phyloP scores from a whole-genome alignment of 371 early-diverging fungal genomes.

The Umbelopsis sp. region DNA sequence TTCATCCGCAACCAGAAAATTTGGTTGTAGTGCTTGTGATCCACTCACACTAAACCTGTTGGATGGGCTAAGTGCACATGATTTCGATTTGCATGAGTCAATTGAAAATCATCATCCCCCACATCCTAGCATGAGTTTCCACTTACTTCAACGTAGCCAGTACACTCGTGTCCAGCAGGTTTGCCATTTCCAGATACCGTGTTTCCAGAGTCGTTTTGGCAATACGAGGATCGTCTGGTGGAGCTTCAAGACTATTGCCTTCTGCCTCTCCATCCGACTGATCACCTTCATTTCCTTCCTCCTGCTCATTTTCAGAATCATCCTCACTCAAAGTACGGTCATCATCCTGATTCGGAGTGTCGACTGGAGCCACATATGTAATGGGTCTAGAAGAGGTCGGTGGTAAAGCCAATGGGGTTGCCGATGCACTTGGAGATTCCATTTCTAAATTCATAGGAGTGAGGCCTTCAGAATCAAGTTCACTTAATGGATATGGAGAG shows the following conservation, averaged over 20 bases:
- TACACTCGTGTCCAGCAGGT: slow-evolving; percentile 22
- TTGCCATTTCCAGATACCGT: slow-evolving; percentile 21
- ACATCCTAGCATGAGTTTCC: background rate
- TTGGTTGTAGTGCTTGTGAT: background rate
- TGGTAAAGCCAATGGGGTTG: slow-evolving; percentile 9
- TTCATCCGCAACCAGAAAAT: slow-evolving; percentile 12
- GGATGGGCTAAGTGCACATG: background rate
- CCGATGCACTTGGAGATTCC: background rate
- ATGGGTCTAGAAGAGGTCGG: background rate
- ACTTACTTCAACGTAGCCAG: slow-evolving; percentile 35
- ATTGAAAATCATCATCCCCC: background rate
- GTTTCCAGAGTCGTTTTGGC: slow-evolving; percentile 22
- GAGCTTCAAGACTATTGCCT: slow-evolving; percentile 1
- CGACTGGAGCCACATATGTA: slow-evolving; percentile 13
- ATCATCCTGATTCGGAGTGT: slow-evolving; percentile 13
- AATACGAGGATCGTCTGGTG: slow-evolving; percentile 18
- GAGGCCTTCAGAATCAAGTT: background rate
- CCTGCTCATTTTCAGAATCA: background rate
- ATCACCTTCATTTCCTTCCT: slow-evolving; percentile 11
- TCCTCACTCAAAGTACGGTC: slow-evolving; percentile 5
- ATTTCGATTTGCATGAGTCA: background rate
- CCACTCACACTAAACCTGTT: background rate
- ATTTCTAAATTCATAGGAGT: slow-evolving; percentile 2
- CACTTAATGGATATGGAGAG: background rate
- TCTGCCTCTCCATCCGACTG: background rate